Evolutionary conservation across 2,329 filamentous ascomycete species (phyloP), one percentile per base, ranked within the genome.

Genomic region (Exophiala xenobiotica): DNA sequence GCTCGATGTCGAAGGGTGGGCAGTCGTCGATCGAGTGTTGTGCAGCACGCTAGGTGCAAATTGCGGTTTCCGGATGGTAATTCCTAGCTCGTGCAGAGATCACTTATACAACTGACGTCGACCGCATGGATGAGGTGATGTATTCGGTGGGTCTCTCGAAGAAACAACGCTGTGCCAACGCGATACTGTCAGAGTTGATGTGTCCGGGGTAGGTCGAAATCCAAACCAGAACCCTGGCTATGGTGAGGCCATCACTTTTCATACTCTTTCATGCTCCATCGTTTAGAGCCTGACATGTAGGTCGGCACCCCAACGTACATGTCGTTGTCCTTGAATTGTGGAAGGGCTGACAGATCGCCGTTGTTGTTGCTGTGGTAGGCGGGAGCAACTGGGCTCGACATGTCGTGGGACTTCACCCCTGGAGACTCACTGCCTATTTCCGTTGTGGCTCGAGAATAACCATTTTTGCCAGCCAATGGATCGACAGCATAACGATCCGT

Each of bases 201-300:
- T n/a, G n/a, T n/a, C n/a, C n/a, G n/a, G n/a, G n/a, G n/a, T n/a
- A n/a, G n/a, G n/a, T n/a, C n/a, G n/a, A n/a, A n/a, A n/a, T n/a
- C n/a, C n/a, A n/a, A 33, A 33, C n/a, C 29, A 33, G 8, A 33
- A 12, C 18, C 29, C 6, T 33, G 29, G 5, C 6, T 33, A 3
- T 6, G 7, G 2, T 14, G 11, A 22, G 23, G 11, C 27, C 16
- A 12, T 50, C 27, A 54, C 55, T 35, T 53, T 35, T 56, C 51
- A 46, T 51, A 58, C 39, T 56, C 56, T 41, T 56, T 53, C 50
- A 53, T 59, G 37, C 56, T 59, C 56, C 56, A 59, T 12, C 56
- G 53, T 37, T 59, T 59, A 11, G 49, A 54, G 4, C 56, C 56
- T 14, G 53, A 54, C 51, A 59, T 54, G 35, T 59, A 53, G 6